A percentile compares a stretch with the other conserved stretches of the same genome.
phyloP scores from a whole-genome alignment of 371 early-diverging fungal species.

The Mortierella sp. region DNA sequence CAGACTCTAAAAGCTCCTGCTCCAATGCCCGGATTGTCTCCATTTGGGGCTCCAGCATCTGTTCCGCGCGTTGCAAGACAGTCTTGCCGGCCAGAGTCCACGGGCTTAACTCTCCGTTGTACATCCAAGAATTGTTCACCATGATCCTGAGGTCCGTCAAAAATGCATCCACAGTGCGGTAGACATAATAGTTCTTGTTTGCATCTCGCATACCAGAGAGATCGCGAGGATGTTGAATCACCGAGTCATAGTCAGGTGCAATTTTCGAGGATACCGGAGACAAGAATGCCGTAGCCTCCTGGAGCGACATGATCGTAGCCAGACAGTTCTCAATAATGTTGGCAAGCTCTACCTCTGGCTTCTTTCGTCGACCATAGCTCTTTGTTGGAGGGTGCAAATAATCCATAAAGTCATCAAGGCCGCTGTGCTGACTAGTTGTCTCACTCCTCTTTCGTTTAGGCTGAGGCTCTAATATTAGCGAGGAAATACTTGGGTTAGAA shows the following conservation, averaged over 20 bases:
- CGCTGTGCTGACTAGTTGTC: conserved; percentile 18
- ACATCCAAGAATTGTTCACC: conserved; percentile 50
- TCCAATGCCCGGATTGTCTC: conserved; percentile 38
- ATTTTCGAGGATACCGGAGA: conserved; percentile 49
- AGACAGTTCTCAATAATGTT: conserved; percentile 49
- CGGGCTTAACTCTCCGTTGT: conserved; percentile 42
- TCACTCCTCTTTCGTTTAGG: conserved; percentile 53
- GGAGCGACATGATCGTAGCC: conserved; percentile 39
- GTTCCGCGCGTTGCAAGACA: conserved; percentile 30
- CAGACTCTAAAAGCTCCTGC: conserved; percentile 41
- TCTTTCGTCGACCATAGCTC: conserved; percentile 48
- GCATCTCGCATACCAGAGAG: conserved; percentile 52
- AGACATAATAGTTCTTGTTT: conserved; percentile 48
- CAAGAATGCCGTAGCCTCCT: conserved; percentile 46
- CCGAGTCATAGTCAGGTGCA: conserved; percentile 50
- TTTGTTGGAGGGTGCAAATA: conserved; percentile 34
- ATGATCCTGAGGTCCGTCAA: conserved; percentile 50
- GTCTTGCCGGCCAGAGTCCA: conserved; percentile 37
- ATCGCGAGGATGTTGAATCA: conserved; percentile 53
- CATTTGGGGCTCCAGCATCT: conserved; percentile 39
- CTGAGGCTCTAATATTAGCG: conserved; percentile 1
- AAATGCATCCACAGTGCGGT: conserved; percentile 46
- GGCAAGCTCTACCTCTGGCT: conserved; percentile 46
- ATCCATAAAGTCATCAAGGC: conserved; percentile 30
- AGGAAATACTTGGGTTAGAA: background rate